Evolutionary conservation across 2,329 filamentous ascomycete species (phyloP), one percentile per base, ranked within the genome.

Genomic region (Corynespora cassiicola): DNA sequence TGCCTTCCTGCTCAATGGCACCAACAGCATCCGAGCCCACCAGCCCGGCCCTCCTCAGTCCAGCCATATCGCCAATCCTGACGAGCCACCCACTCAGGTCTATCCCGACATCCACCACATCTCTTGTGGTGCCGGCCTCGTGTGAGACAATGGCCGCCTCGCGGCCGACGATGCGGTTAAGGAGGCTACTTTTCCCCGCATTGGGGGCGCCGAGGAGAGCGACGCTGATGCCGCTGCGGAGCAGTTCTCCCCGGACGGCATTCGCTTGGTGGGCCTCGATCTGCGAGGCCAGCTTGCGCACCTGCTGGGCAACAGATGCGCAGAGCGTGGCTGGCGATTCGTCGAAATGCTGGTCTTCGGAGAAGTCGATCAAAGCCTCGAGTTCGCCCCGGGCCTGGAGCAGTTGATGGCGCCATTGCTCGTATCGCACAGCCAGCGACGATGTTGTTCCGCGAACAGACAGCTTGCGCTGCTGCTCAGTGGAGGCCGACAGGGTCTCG

Each of bases 311-410:
- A 19, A 96, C 88, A 31, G 84, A 89, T 1, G 62, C 66, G 28
- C 95, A 77, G 15, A 97, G 75, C 38, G 87, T 80, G 0, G 77
- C 72, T 1, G 90, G 87, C 3, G 88, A 86, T 68, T 96, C 90
- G 54, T 97, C 91, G 59, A 99, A 95, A 71, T 97, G 88, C 69
- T 99, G 92, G 59, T 97, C 94, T 66, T 99, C 94, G 1, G 89
- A 87, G 65, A 99, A 99, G 69, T 99, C 94, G 46, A 99, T 97
- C 52, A 99, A 72, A 0, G 94, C 94, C 69, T 99, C 94, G 24
- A 99, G 78, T 70, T 97, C 91, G 7, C 90, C 94, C 2, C 94
- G 82, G 7, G 91, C 91, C 47, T 86, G 78, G 6, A 97, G 75
- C 12, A 99, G 72, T 50, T 84, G 77, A 48, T 81, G 74, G 17